phyloP scores from a whole-genome alignment of 1,284 basidiomycete genomes.

The Bondarzewia mesenterica region DNA sequence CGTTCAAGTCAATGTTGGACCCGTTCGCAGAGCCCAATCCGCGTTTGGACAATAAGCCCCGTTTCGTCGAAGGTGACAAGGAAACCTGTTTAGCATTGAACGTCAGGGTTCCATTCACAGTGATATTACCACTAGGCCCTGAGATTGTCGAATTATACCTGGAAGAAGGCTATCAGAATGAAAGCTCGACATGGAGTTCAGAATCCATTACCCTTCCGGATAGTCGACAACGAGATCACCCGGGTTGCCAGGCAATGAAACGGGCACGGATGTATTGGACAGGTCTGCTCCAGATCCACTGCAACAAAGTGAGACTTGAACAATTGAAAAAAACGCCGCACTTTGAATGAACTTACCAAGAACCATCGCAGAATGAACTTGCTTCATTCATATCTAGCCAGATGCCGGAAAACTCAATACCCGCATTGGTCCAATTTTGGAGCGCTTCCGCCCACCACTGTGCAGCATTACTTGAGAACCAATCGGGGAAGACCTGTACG shows the following conservation, averaged over 20 bases:
- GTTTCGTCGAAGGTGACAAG: not conserved
- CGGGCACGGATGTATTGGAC: constrained; percentile 36
- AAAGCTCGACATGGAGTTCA: not conserved
- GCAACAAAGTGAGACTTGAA: not conserved
- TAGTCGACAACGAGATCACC: constrained; percentile 42
- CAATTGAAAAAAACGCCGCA: not conserved
- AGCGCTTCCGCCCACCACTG: constrained; percentile 53
- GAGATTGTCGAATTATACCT: constrained; percentile 58
- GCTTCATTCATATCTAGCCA: constrained; percentile 77
- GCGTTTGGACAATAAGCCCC: constrained; percentile 19
- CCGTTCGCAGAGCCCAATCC: constrained; percentile 40
- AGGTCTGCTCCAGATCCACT: constrained; percentile 48
- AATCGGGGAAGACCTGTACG: constrained; percentile 50
- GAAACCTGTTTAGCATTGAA: constrained; percentile 23
- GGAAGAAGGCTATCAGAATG: constrained; percentile 5
- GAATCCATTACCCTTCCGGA: constrained; percentile 58
- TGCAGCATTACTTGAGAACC: constrained; percentile 54
- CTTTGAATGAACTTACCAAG: constrained; percentile 37
- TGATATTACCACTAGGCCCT: constrained; percentile 69
- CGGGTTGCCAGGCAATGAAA: constrained; percentile 44
- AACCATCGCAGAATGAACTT: constrained; percentile 55
- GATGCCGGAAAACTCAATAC: constrained; percentile 57
- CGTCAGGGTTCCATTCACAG: constrained; percentile 58
- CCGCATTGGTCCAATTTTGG: constrained; percentile 49
- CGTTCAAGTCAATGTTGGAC: constrained; percentile 38